Base-by-base conservation (phyloP, 371 early-diverging fungal species). In the Nematocida minor region DNA sequence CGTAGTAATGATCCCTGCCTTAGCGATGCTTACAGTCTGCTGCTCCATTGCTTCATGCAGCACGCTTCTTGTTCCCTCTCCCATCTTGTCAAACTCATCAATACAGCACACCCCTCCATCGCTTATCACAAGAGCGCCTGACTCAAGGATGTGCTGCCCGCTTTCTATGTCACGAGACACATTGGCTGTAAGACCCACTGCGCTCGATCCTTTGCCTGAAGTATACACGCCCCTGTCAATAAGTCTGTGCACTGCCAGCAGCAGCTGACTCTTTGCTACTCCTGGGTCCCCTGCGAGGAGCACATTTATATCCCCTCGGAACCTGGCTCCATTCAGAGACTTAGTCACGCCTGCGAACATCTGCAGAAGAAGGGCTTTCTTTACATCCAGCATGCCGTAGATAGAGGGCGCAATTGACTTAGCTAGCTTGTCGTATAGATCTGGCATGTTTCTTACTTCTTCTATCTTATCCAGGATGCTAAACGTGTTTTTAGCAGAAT, bases 121-220 rank as follows among this genome's bases (percentile, higher is more conserved):
- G 55, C 81, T 81, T 36, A 85, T 68, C 20, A 85, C 86, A 11
- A 85, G 80, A 32, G 86, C 86, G 9, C 86, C 86, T 20, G 79
- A 66, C 66, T 85, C 86, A 31, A 97, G 86, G 11, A 97, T 94
- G 80, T 95, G 86, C 87, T 95, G 94, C 31, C 92, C 89, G 16
- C 93, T 91, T 80, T 96, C 97, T 0, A 94, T 92, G 81, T 99
- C 98, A 55, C 94, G 89, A 25, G 93, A 91, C n/a, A 97, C 92
- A 83, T 91, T 93, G 9, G 97, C 99, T 2, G 97, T 99, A 60
- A 99, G 87, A 85, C 99, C 99, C 4, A 97, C 99, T 4, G 97
- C 97, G 32, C 93, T 92, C 16, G 93, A 92, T 34, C 99, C 99
- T 84, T 95, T 94, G 69, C 99, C 99, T 22, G 94, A 92, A 0